These are phyloP conservation scores for Auricularia sp. DNA, from an alignment of 768 basidiomycete species.

Conservation along the genomic window DNA sequence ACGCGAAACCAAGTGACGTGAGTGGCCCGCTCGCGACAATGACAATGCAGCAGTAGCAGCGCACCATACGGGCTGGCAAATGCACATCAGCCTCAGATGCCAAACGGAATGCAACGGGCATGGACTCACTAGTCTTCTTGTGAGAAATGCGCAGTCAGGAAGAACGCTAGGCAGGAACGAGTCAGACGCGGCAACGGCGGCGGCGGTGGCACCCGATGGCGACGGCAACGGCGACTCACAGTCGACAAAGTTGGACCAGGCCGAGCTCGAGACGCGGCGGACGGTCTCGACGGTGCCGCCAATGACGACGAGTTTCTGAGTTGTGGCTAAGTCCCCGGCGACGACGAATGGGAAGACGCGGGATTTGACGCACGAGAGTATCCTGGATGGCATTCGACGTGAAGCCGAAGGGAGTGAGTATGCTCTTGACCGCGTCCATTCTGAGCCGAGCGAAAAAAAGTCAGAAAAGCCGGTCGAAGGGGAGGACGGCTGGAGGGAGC, in stretches of 20 bases:
- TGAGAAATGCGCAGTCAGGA: slow-evolving; percentile 80
- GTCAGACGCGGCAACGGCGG: slow-evolving; percentile 7
- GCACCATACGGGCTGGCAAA: slow-evolving; percentile 12
- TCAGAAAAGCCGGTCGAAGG: not conserved
- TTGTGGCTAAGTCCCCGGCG: not conserved
- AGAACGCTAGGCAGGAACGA: slow-evolving; percentile 47
- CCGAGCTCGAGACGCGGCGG: slow-evolving; percentile 67
- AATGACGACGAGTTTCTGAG: slow-evolving; percentile 80
- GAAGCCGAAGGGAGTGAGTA: slow-evolving; percentile 62
- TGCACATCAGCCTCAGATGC: not conserved
- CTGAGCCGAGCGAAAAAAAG: not conserved
- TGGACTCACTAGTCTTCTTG: slow-evolving; percentile 50
- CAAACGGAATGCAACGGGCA: not conserved
- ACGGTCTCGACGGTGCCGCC: slow-evolving; percentile 85
- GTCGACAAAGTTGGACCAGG: slow-evolving; percentile 85
- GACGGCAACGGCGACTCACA: slow-evolving; percentile 36
- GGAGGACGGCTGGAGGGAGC: not conserved
- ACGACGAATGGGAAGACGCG: not conserved
- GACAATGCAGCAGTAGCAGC: not conserved
- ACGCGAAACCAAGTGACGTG: not conserved
- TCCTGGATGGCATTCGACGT: slow-evolving; percentile 66
- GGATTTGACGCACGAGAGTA: slow-evolving; percentile 46
- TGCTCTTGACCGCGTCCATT: slow-evolving; percentile 65
- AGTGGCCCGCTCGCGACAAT: not conserved
- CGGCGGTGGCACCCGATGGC: slow-evolving; percentile 6